Evolutionary conservation across 2,329 filamentous ascomycete genomes (phyloP).

Genomic region (Alternaria incomplexa): DNA sequence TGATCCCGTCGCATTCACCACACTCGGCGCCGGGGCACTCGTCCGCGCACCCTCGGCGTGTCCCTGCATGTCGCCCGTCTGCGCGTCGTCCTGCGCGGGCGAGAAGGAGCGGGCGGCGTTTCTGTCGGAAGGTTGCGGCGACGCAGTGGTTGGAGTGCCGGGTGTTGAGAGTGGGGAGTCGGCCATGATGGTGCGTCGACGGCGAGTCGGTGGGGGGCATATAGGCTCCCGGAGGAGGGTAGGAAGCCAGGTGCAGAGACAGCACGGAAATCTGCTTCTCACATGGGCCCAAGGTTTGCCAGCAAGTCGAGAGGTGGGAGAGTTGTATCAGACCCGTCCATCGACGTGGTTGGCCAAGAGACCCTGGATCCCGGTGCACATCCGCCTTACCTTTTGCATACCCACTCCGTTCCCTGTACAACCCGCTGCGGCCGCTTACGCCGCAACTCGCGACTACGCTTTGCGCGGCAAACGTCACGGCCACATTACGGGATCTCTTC

Average conservation of each 20-base stretch:
- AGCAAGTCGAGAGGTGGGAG: constrained; percentile 17
- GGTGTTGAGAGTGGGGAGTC: constrained; percentile 39
- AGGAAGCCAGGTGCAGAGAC: constrained; percentile 21
- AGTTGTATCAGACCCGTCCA: constrained; percentile 15
- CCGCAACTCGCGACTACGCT: constrained; percentile 15
- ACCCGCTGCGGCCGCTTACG: constrained; percentile 13
- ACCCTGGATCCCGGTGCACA: constrained; percentile 19
- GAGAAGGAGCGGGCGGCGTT: constrained; percentile 24
- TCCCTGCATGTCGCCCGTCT: constrained; percentile 15
- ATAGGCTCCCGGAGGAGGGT: constrained; percentile 35
- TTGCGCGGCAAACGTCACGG: constrained; percentile 1
- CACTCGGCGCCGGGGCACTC: constrained; percentile 11
- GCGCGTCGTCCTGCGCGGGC: constrained; percentile 31
- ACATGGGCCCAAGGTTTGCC: constrained; percentile 30
- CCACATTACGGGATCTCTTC: background rate
- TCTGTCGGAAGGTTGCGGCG: constrained; percentile 37
- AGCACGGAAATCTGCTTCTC: constrained; percentile 27
- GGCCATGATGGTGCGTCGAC: constrained; percentile 40
- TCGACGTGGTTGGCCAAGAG: constrained; percentile 17
- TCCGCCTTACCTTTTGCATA: constrained; percentile 11
- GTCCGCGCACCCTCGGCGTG: constrained; percentile 20
- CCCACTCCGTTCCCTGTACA: constrained; percentile 18
- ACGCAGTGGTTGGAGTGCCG: constrained; percentile 33
- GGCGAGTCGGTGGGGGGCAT: constrained; percentile 30
- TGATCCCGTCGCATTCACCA: constrained; percentile 9